phyloP scores from a whole-genome alignment of 169 alveolate species.

The Nephromyces sp. region DNA sequence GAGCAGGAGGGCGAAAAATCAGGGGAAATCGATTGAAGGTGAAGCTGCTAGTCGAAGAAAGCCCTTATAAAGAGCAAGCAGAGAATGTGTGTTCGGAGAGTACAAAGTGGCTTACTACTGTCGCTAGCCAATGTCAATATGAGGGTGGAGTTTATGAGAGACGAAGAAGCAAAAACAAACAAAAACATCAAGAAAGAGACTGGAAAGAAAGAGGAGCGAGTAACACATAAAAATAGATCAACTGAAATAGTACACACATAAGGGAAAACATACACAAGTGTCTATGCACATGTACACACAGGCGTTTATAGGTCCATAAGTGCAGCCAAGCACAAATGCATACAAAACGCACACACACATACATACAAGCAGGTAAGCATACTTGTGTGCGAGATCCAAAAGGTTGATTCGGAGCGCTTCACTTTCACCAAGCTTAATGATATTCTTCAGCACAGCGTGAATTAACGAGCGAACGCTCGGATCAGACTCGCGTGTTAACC shows the following conservation, averaged over 20 bases:
- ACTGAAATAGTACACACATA: too few species aligned
- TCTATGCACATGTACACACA: too few species aligned
- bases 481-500: not conserved
- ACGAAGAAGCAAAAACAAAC: too few species aligned
- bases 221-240: too few species aligned
- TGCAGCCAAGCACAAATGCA: too few species aligned
- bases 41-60: not conserved
- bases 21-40: not conserved
- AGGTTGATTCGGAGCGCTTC: not conserved
- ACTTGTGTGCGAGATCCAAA: not conserved
- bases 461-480: not conserved
- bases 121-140: not conserved
- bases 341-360: not conserved
- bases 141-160: too few species aligned
- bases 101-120: not conserved
- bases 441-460: not conserved
- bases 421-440: not conserved
- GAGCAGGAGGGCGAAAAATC: not conserved
- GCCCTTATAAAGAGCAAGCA: not conserved
- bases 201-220: too few species aligned
- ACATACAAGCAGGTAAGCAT: not conserved
- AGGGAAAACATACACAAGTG: too few species aligned
- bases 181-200: too few species aligned
- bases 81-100: not conserved
- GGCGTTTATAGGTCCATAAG: too few species aligned